Conservation (phyloP, 1,284 basidiomycete species). For the Ceratobasidium sp. region DNA sequence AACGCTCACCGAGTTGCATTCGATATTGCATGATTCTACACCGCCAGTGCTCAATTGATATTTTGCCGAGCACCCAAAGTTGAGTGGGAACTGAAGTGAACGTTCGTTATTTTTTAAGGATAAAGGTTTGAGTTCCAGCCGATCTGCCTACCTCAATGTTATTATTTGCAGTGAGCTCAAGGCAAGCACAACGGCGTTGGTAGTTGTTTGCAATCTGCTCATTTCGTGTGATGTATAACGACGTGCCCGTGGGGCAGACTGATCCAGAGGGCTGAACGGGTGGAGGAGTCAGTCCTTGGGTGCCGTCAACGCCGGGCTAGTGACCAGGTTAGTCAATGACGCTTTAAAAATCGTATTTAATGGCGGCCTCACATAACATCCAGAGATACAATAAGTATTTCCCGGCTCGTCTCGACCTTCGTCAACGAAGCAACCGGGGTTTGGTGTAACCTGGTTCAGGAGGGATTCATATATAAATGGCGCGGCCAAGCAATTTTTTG, state of each 20-base stretch:
- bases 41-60: slow-evolving; percentile 20
- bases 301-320: slow-evolving; percentile 19
- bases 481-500: neutral
- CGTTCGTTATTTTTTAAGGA: neutral
- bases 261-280: slow-evolving; percentile 33
- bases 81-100: slow-evolving; percentile 15
- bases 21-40: slow-evolving; percentile 25
- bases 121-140: neutral
- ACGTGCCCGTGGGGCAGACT: slow-evolving; percentile 17
- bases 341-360: neutral
- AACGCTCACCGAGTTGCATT: slow-evolving; percentile 20
- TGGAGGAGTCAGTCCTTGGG: slow-evolving; percentile 18
- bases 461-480: neutral
- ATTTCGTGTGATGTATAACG: slow-evolving; percentile 18
- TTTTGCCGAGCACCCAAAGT: slow-evolving; percentile 28
- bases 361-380: neutral
- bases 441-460: neutral
- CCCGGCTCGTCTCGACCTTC: slow-evolving; percentile 22
- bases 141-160: slow-evolving; percentile 19
- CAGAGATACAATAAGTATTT: slow-evolving; percentile 39
- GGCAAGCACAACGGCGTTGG: slow-evolving; percentile 26
- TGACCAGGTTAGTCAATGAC: neutral
- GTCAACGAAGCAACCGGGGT: slow-evolving; percentile 26
- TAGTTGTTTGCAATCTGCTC: slow-evolving; percentile 18
- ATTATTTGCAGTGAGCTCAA: slow-evolving; percentile 29